Percentiles rank a stretch among this genome's conserved stretches.
Conservation (phyloP, 306 rosid genomes). For the Vachellia pachyceras region DNA sequence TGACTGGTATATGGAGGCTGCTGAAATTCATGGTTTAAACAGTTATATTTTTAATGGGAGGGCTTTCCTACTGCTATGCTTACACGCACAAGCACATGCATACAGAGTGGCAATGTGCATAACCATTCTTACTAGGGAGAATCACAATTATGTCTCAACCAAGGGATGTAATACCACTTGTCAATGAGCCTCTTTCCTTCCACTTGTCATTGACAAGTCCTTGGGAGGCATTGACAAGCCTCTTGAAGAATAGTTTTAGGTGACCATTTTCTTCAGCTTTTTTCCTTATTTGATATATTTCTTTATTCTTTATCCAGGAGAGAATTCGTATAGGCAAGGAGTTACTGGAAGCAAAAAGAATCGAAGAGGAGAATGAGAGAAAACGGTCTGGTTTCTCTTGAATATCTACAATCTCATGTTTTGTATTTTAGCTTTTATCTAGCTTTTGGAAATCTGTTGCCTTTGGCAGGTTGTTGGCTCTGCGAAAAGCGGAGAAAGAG, state of each 20-base stretch:
- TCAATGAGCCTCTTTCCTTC: too few species aligned
- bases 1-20: background rate
- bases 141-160: too few species aligned
- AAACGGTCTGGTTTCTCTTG: slow-evolving; percentile 66
- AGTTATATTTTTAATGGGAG: background rate
- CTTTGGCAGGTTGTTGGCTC: slow-evolving; percentile 71
- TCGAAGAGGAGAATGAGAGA: slow-evolving; percentile 93
- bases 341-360: slow-evolving; percentile 93
- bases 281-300: slow-evolving; percentile 7
- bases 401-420: slow-evolving; percentile 29
- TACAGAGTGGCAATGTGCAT: background rate
- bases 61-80: background rate
- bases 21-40: slow-evolving; percentile 6
- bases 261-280: slow-evolving; percentile 12
- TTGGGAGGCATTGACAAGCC: too few species aligned
- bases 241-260: background rate
- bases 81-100: background rate
- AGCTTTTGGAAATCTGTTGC: slow-evolving; percentile 38
- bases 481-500: slow-evolving; percentile 96
- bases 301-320: slow-evolving; percentile 59
- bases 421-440: slow-evolving; percentile 19
- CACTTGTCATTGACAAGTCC: too few species aligned
- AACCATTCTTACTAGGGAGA: background rate
- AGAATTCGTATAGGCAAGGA: slow-evolving; percentile 98
- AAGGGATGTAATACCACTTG: too few species aligned